Percentiles rank a stretch among this genome's conserved stretches.
phyloP scores from a whole-genome alignment of 257 asterid species.

The Salvia splendens region DNA sequence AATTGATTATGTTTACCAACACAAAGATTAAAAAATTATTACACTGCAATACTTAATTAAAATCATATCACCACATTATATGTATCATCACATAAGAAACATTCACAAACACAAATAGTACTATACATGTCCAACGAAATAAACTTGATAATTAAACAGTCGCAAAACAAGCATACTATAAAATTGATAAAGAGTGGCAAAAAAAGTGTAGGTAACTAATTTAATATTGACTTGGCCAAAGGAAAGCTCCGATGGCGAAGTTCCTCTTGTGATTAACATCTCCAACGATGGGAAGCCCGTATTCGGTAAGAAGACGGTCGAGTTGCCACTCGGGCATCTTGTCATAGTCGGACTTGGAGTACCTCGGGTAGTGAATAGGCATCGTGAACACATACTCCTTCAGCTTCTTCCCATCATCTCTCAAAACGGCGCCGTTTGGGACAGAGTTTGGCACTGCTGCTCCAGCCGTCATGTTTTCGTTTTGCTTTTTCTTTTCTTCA shows the following conservation, averaged over 20 bases:
- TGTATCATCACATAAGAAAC: too few species aligned
- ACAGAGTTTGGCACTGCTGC: background rate
- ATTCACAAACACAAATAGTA: too few species aligned
- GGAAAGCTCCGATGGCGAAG: conserved; percentile 57
- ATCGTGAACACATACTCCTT: conserved; percentile 33
- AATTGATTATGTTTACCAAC: too few species aligned
- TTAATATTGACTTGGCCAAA: conserved; percentile 35
- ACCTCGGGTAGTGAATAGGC: conserved; percentile 53
- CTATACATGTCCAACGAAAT: too few species aligned
- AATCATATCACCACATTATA: too few species aligned
- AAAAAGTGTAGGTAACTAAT: too few species aligned
- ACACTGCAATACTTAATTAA: too few species aligned
- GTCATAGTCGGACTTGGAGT: conserved; percentile 47
- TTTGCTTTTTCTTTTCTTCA: background rate
- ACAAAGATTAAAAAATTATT: too few species aligned
- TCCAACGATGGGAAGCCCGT: conserved; percentile 50
- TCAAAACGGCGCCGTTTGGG: conserved; percentile 20
- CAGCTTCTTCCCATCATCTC: background rate
- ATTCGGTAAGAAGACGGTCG: conserved; percentile 39
- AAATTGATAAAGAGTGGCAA: too few species aligned
- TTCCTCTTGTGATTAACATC: conserved; percentile 47
- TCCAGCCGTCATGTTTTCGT: conserved; percentile 19
- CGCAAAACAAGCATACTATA: too few species aligned
- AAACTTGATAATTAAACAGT: too few species aligned
- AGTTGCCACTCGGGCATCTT: conserved; percentile 53